Conservation (phyloP, 345 rosid species). For the Gossypium mustelinum region DNA sequence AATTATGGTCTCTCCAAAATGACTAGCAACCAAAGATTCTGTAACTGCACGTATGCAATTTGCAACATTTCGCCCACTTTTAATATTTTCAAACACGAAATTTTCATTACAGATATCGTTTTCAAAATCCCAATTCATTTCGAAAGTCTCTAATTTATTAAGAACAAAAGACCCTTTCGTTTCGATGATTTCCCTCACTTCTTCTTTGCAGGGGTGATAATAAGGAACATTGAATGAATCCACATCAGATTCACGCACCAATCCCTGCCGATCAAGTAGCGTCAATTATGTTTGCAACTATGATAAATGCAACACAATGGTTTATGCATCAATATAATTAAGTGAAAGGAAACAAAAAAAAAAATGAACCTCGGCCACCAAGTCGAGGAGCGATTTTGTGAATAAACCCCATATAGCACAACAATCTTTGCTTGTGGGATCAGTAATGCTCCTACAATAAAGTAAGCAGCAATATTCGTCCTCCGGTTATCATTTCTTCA, state of each 20-base stretch:
- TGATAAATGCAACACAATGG: too few relatives aligned
- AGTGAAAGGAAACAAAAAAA: not conserved
- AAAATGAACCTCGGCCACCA: slow-evolving; percentile 14
- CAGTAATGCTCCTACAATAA: slow-evolving; percentile 28
- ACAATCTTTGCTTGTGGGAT: slow-evolving; percentile 25
- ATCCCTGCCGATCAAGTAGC: not conserved
- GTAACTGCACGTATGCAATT: slow-evolving; percentile 10
- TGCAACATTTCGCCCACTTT: slow-evolving; percentile 7
- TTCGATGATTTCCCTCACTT: not conserved
- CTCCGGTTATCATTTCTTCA: slow-evolving; percentile 37
- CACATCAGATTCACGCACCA: not conserved
- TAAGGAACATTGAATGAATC: not conserved
- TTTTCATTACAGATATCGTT: not conserved
- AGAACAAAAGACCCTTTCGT: not conserved
- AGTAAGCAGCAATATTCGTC: slow-evolving; percentile 2
- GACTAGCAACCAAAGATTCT: slow-evolving; percentile 16
- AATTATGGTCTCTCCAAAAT: slow-evolving; percentile 15
- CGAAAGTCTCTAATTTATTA: slow-evolving; percentile 23
- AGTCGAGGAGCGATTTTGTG: slow-evolving; percentile 27
- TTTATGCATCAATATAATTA: not conserved
- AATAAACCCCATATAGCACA: slow-evolving; percentile 24
- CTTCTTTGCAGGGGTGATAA: not conserved
- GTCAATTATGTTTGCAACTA: not conserved
- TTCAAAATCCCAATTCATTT: slow-evolving; percentile 12
- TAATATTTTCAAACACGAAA: not conserved